Evolutionary conservation across 257 asterid species (phyloP), one percentile per base, ranked within the genome.

Genomic region (Galeopsis tetrahit): DNA sequence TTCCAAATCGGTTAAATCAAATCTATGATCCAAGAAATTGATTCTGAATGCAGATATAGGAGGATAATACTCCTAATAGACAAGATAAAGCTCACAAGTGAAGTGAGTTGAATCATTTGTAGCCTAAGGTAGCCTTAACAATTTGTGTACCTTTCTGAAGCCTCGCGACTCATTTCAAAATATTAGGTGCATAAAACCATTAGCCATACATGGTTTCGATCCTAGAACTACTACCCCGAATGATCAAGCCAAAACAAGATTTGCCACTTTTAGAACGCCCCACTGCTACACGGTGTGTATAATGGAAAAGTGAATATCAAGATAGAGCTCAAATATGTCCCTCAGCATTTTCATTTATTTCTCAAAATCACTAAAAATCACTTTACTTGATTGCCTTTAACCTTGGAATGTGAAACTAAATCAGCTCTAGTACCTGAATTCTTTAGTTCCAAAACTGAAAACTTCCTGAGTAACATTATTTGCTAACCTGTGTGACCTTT

Each of bases 381-480:
- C 32, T 52, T 52, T 1, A 14, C 8, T 14, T 52, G 10, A 15
- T 52, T 3, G 10, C 14, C 10, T 14, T 14, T 5, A 52, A 15
- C 10, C 32, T 14, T 52, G 58, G 58, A 52, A 52, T 6, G 32
- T 52, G 10, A 52, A 52, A 52, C 15, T 32, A 52, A 17, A 52
- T 15, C 58, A 52, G 33, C 58, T 52, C 28, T 52, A 52, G 58
- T 52, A 52, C 58, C 58, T 52, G 58, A 52, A 52, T 52, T 52
- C 58, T 52, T 52, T 52, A 52, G 58, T 52, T 14, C 58, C 58
- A 52, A 52, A 5, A 5, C 2, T 14, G 58, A 46, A 42, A 52
- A 52, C 32, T 52, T 52, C 58, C 32, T 14, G 32, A 52, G 32
- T 48, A 11, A 11, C 55, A 13, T 48, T 9, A 46, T n/a, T 11